phyloP scores from a whole-genome alignment of 1,284 basidiomycete species.

The Moniliophthora roreri region DNA sequence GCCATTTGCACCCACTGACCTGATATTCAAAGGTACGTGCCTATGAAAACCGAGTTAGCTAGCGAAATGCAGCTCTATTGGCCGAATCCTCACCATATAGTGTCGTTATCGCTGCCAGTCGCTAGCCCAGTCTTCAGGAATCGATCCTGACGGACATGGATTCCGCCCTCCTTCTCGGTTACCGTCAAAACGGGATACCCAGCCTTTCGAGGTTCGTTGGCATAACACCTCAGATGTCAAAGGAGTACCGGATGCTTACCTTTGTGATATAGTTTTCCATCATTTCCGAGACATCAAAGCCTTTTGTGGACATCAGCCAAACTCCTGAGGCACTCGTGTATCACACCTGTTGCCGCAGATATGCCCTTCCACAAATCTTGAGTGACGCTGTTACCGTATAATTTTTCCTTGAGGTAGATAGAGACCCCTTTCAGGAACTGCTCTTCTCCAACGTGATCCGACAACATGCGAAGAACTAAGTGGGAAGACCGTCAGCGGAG shows the following conservation, averaged over 20 bases:
- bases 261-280: constrained; percentile 95
- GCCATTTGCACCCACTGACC: constrained; percentile 62
- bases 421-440: constrained; percentile 87
- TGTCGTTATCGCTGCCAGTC: constrained; percentile 84
- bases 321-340: too few relatives aligned
- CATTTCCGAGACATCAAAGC: constrained; percentile 75
- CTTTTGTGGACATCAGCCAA: constrained; percentile 31
- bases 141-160: constrained; percentile 85
- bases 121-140: constrained; percentile 88
- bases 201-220: constrained; percentile 40
- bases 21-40: constrained; percentile 80
- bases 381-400: constrained; percentile 84
- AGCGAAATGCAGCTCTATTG: too few relatives aligned
- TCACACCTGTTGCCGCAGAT: constrained; percentile 25
- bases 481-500: constrained; percentile 7
- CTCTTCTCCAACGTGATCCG: constrained; percentile 89
- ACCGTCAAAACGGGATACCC: constrained; percentile 91
- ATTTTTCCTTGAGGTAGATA: constrained; percentile 84
- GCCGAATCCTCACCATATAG: constrained; percentile 66
- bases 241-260: constrained; percentile 40
- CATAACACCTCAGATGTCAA: background rate
- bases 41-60: constrained; percentile 32
- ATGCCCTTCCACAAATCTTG: constrained; percentile 94
- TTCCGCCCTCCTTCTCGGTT: constrained; percentile 70
- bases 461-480: constrained; percentile 91